Base-by-base conservation (phyloP, 2,329 filamentous ascomycete species). In the Colletotrichum sublineola region DNA sequence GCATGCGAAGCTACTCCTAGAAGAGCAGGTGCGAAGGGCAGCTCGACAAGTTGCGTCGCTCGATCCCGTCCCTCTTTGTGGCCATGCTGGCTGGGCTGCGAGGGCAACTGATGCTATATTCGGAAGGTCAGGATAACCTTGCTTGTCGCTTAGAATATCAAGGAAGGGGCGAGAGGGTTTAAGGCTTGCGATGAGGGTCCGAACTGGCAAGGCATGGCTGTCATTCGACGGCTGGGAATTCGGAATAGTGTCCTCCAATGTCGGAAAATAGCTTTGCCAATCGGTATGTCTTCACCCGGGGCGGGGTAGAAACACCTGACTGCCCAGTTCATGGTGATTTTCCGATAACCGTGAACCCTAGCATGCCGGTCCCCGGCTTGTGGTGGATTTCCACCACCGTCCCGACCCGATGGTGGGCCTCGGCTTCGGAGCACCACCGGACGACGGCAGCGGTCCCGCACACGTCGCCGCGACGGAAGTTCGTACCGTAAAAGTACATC, bases 1-100 rank as follows among this genome's bases (percentile, higher is more conserved):
- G 14, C 20, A 63, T 63, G 44, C 52, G 55, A 38, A 62, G 65
- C 68, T 68, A 68, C 68, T 48, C 65, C 68, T 31, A 68, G 65
- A 71, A 63, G 40, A 68, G 68, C 38, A 71, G 68, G 68, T 71
- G 68, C 57, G 58, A 71, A 70, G 46, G 20, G 7, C 5, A 66
- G 18, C 20, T 38, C 36, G 53, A 55, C 20, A 24, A 33, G 48
- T 31, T 18, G 38, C 12, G 48, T 31, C 12, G 38, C 12, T 31
- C 44, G 44, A 55, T 33, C 53, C n/a, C 46, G 38, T 53, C 12
- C 44, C 24, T 14, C 67, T 55, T 53, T 31, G 46, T 31, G 31
- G 11, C 44, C 24, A 29, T 44, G 58, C 14, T 20, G 42, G 29
- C 58, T 71, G 68, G 53, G 65, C 65, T 44, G 52, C 44, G 58